Evolutionary conservation across 345 rosid species (phyloP), one percentile per base, ranked within the genome.

Genomic region (Kernera saxatilis): DNA sequence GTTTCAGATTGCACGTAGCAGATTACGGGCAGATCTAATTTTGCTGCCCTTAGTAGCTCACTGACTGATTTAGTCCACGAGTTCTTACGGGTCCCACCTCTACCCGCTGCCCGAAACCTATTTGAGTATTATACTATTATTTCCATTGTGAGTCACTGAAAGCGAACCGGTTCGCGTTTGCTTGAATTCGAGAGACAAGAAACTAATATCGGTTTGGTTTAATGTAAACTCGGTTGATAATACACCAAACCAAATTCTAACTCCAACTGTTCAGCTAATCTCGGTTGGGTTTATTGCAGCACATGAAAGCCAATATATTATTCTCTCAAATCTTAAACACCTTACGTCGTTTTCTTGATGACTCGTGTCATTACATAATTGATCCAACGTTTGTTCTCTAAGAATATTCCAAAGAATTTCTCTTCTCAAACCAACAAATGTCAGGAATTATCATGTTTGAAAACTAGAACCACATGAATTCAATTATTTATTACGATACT

Each of bases 1-100:
- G 69, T 61, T 71, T 61, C 35, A 54, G 71, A 54, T 63, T 13
- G 57, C 73, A 67, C 69, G 78, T 67, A 57, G 67, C 70, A 64
- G 70, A 73, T 45, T 45, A 19, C 77, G 71, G 77, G 71, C 46
- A 66, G 69, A 51, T 74, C 69, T 67, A 0, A 2, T 8, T 36
- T 23, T 4, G 2, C 61, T 74, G 62, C 52, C 77, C 77, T 61
- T 6, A 66, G 22, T 45, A 13, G 39, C 64, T 53, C 70, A 32
- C 65, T 72, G 5, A 23, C 46, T 41, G 5, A 25, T 64, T 3
- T 40, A 54, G 52, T 73, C 77, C 72, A 73, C 67, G 72, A 22
- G n/a, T 46, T 65, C 13, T 8, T 9, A 14, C 36, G 30, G 67
- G 67, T 0, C 77, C 77, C 25, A 65, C 45, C 35, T 46, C 37